Evolutionary conservation across 331 rosid species (phyloP), one percentile per base, ranked within the genome.

Genomic region (Acacia concinna): DNA sequence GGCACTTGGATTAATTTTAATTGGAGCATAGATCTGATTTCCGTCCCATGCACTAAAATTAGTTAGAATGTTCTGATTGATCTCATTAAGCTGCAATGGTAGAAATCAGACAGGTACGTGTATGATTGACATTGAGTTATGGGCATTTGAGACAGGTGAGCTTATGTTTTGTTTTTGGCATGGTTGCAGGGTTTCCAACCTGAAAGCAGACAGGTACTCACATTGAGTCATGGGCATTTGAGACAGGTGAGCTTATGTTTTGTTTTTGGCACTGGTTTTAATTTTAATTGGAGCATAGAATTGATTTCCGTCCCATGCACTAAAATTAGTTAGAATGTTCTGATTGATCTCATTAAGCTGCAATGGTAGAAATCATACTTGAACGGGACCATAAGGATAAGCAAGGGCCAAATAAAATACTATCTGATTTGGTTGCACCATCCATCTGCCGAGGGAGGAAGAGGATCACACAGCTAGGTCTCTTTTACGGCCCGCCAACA

Each of bases 361-460:
- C 8, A 43, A 43, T 31, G 72, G 38, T 76, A 79, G 82, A 84
- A 73, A 80, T 86, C 63, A 84, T 87, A 78, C 81, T 90, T 2
- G 88, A 83, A 63, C 86, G 90, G 89, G 90, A 88, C 51, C 94
- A 84, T 13, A 81, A 81, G 85, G 85, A 86, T 10, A 85, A 89
- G 84, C 84, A 85, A 69, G 90, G 87, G 47, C 84, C 85, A 30
- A 82, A 65, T 9, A 78, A 85, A 18, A 86, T 89, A 17, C 81
- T 82, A 23, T 87, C 88, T 8, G 89, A 87, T 90, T 11, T 86
- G 78, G 86, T 86, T 52, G 8, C 40, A 84, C 86, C 17, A 82
- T 87, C 70, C 82, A 78, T 72, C 71, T 70, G 23, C 86, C 87
- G 51, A 65, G 73, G 83, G 87, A 84, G 73, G 84, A 86, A 78